These are phyloP conservation scores for Mycena sanguinolenta DNA, from an alignment of 768 basidiomycete genomes.

Conservation along the genomic window DNA sequence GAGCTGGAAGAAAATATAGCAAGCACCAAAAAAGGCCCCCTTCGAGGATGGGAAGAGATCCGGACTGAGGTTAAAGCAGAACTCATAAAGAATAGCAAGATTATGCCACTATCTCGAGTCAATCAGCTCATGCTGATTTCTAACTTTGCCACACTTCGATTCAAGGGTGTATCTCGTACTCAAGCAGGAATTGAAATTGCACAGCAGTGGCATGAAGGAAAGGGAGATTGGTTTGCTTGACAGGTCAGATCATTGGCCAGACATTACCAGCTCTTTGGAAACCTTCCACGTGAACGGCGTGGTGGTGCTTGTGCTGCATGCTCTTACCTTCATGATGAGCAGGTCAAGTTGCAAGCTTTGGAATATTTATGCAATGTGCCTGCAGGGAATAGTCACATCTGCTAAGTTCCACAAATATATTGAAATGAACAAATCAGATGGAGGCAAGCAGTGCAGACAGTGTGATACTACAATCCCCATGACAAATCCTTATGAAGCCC, in stretches of 20 bases:
- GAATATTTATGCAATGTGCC: too few relatives aligned
- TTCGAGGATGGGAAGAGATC: background rate
- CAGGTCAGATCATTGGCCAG: too few relatives aligned
- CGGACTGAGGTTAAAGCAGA: background rate
- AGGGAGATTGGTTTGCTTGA: too few relatives aligned
- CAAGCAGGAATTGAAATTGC: background rate
- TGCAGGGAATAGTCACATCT: too few relatives aligned
- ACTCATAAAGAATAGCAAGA: background rate
- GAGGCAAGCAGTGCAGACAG: conserved; percentile 43
- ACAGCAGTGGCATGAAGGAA: too few relatives aligned
- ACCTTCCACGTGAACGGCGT: too few relatives aligned
- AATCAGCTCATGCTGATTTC: background rate
- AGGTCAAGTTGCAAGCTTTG: too few relatives aligned
- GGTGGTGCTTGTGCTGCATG: too few relatives aligned
- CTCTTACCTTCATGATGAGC: too few relatives aligned
- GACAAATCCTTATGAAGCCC: conserved; percentile 35
- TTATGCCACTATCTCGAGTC: background rate
- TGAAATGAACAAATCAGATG: conserved; percentile 45
- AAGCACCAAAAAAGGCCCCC: background rate
- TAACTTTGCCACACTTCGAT: background rate
- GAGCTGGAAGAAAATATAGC: conserved; percentile 3
- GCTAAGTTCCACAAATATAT: too few relatives aligned
- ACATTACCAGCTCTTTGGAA: too few relatives aligned
- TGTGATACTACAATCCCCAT: conserved; percentile 42
- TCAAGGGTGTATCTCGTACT: background rate